Conservation (phyloP, 495 filamentous ascomycete species). For the Poronia punctata region DNA sequence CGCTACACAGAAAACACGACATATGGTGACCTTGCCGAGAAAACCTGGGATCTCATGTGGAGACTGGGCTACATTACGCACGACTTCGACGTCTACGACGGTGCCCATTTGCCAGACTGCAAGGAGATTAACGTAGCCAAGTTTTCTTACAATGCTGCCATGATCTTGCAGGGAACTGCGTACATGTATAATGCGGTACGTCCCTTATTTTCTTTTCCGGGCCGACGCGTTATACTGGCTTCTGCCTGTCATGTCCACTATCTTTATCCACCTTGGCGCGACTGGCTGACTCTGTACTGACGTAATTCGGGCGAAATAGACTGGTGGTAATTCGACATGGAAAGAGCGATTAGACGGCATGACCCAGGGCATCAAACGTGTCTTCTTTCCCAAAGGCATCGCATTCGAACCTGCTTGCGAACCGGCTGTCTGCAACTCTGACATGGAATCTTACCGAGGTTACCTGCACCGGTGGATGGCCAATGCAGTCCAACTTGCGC, state of each 20-base stretch:
- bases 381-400: conserved; percentile 41
- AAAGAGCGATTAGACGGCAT: conserved; percentile 36
- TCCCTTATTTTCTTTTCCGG: conserved; percentile 3
- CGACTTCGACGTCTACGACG: conserved; percentile 44
- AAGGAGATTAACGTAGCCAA: conserved; percentile 28
- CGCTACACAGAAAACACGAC: conserved; percentile 55
- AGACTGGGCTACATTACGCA: conserved; percentile 32
- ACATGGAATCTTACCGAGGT: conserved; percentile 64
- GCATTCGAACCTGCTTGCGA: conserved; percentile 55
- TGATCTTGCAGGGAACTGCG: conserved; percentile 49
- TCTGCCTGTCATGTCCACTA: background rate
- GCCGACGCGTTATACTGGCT: background rate
- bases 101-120: conserved; percentile 35
- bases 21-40: conserved; percentile 53
- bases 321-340: conserved; percentile 40
- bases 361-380: conserved; percentile 27
- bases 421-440: conserved; percentile 47
- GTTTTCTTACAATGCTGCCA: conserved; percentile 57
- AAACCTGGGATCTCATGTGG: conserved; percentile 49
- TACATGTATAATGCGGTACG: conserved; percentile 51
- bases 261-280: no score
- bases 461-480: conserved; percentile 61
- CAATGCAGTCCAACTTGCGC: conserved; percentile 51
- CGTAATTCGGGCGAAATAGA: conserved; percentile 25
- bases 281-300: conserved; percentile 5